phyloP scores from a whole-genome alignment of 305 asterid genomes.

The Petunia hybrid region DNA sequence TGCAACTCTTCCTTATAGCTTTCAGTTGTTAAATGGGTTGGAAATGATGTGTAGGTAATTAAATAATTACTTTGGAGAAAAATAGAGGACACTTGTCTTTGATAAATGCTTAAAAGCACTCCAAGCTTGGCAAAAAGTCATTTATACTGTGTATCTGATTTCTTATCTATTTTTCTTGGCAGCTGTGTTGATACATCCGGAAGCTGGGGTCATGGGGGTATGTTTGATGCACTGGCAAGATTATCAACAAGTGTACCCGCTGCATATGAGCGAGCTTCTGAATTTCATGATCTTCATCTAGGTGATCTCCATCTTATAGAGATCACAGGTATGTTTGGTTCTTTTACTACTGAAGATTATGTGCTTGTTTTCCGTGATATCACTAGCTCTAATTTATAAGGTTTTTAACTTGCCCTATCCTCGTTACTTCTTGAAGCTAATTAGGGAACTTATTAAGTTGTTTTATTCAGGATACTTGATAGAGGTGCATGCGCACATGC shows the following conservation, averaged over 20 bases:
- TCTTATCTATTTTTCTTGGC: slow-evolving; percentile 37
- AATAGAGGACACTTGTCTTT: slow-evolving; percentile 10
- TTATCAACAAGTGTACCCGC: slow-evolving; percentile 66
- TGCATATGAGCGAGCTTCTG: slow-evolving; percentile 83
- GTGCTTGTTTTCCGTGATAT: slow-evolving; percentile 19
- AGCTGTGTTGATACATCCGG: slow-evolving; percentile 98
- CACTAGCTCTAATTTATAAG: not conserved
- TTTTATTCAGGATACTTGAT: slow-evolving; percentile 1
- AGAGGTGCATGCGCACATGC: slow-evolving; percentile 9
- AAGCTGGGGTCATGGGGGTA: slow-evolving; percentile 95
- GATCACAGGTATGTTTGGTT: slow-evolving; percentile 61
- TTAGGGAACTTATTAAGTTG: not conserved
- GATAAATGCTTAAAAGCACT: slow-evolving; percentile 17
- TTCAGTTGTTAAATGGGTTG: slow-evolving; percentile 8
- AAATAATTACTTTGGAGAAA: slow-evolving; percentile 1
- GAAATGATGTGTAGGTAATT: not conserved
- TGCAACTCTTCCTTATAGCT: not conserved
- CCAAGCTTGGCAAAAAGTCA: not conserved
- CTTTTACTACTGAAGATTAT: slow-evolving; percentile 13
- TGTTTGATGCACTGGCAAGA: slow-evolving; percentile 83
- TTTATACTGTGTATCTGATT: slow-evolving; percentile 8
- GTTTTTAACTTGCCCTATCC: not conserved
- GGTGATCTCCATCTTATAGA: slow-evolving; percentile 90
- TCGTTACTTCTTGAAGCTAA: not conserved
- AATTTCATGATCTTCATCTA: slow-evolving; percentile 85